A percentile compares a stretch with the other conserved stretches of the same genome.
phyloP scores from a whole-genome alignment of 202 grass and related monocot genomes.

The Brachypodium distachyon region DNA sequence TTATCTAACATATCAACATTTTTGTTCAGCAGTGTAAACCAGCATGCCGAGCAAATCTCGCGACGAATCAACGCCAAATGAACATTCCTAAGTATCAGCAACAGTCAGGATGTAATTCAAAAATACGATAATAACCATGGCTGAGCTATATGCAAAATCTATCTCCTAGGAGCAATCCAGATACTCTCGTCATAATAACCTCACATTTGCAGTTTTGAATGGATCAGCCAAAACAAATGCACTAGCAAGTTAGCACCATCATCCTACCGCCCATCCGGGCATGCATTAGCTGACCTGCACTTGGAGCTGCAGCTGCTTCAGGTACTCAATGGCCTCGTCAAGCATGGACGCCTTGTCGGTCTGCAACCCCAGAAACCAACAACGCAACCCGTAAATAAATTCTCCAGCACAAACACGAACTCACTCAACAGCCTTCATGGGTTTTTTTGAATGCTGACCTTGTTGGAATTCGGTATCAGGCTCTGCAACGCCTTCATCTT shows the following conservation, averaged over 20 bases:
- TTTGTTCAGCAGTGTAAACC: neutral
- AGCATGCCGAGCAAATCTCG: neutral
- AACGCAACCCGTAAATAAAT: neutral
- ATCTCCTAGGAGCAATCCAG: no score
- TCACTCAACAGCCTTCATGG: neutral
- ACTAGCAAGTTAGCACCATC: neutral
- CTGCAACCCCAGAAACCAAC: neutral
- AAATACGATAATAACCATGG: neutral
- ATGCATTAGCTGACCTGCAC: constrained; percentile 64
- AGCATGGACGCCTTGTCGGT: constrained; percentile 99
- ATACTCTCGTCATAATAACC: neutral
- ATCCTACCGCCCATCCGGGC: neutral
- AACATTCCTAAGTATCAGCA: neutral
- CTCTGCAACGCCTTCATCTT: constrained; percentile 97
- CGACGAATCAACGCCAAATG: neutral
- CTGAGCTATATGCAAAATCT: neutral
- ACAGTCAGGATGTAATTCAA: neutral
- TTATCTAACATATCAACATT: neutral
- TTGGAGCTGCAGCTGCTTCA: constrained; percentile 96
- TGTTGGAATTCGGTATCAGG: constrained; percentile 94
- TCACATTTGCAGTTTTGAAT: neutral
- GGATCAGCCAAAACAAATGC: neutral
- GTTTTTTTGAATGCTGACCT: constrained; percentile 40
- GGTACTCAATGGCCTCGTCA: constrained; percentile 96
- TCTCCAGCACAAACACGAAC: neutral